Conservation (phyloP, 1,139 yeast genomes). For the Lodderomyces oxycetoniae region DNA sequence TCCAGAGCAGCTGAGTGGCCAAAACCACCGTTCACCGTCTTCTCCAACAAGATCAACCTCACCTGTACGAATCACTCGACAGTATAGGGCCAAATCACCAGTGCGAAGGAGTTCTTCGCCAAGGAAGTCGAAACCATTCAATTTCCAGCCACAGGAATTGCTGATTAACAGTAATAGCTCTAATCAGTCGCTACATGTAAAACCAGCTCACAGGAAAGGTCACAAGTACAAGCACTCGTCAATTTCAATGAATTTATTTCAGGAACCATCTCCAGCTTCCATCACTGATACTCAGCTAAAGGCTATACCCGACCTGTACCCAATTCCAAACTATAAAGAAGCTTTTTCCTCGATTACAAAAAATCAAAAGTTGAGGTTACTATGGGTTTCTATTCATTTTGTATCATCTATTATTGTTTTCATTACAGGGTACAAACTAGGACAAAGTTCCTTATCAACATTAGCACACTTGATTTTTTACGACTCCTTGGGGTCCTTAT, state of each 20-base stretch:
- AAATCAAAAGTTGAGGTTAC: slow-evolving; percentile 52
- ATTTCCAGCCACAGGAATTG: slow-evolving; percentile 42
- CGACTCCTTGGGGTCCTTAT: slow-evolving; percentile 75
- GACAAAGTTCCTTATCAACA: slow-evolving; percentile 65
- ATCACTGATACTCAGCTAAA: slow-evolving; percentile 47
- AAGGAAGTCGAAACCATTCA: slow-evolving; percentile 35
- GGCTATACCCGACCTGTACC: slow-evolving; percentile 71
- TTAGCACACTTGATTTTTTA: slow-evolving; percentile 83
- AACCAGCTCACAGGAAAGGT: slow-evolving; percentile 81
- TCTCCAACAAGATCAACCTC: slow-evolving; percentile 33
- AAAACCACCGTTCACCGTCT: slow-evolving; percentile 14
- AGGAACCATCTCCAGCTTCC: slow-evolving; percentile 76
- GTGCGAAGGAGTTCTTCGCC: slow-evolving; percentile 28
- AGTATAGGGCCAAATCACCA: slow-evolving; percentile 32
- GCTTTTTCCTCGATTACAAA: slow-evolving; percentile 50
- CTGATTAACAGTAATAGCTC: slow-evolving; percentile 25
- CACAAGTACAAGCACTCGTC: slow-evolving; percentile 95
- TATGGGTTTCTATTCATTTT: slow-evolving; percentile 68
- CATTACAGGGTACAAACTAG: slow-evolving; percentile 52
- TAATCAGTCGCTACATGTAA: slow-evolving; percentile 28
- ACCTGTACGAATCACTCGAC: slow-evolving; percentile 24
- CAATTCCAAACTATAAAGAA: slow-evolving; percentile 71
- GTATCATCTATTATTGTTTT: slow-evolving; percentile 53
- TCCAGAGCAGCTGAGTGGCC: not conserved
- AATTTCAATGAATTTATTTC: slow-evolving; percentile 94